Evolutionary conservation across 75 land plant genomes (phyloP).

Genomic region (Selaginella moellendorffii): DNA sequence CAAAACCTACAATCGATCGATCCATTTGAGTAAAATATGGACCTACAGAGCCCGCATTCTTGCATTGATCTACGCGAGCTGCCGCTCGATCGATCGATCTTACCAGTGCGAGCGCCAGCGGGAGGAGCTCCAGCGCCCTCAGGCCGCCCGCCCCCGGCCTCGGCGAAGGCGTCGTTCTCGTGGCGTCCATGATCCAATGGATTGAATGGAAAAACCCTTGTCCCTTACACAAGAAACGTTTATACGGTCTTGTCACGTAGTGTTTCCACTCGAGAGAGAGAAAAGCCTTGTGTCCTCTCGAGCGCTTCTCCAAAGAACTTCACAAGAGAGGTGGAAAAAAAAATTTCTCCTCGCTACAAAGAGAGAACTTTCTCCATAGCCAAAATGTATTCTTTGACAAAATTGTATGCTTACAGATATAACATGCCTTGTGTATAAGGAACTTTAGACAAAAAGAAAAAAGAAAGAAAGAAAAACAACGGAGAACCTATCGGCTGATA

Average conservation of each 20-base stretch:
- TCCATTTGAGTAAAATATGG: not conserved
- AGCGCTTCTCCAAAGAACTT: not conserved
- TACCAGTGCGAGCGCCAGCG: not conserved
- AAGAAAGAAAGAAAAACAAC: not conserved
- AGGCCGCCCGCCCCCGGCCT: not conserved
- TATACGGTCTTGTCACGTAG: not conserved
- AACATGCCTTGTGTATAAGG: too few relatives aligned
- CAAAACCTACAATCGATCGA: constrained; percentile 14
- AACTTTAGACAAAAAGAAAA: not conserved
- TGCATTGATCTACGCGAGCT: not conserved
- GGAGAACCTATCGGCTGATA: too few relatives aligned
- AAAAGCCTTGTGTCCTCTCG: too few relatives aligned
- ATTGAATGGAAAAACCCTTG: not conserved
- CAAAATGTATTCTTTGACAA: too few relatives aligned
- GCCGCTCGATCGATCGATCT: not conserved
- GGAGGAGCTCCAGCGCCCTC: not conserved
- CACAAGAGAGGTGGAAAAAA: not conserved
- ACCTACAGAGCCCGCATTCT: not conserved
- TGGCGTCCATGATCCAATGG: not conserved
- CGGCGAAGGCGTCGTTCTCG: not conserved
- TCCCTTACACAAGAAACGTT: not conserved
- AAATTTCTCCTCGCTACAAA: not conserved
- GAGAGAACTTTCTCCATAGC: too few relatives aligned
- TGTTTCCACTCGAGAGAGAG: too few relatives aligned
- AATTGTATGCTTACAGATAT: too few relatives aligned